Base-by-base conservation (phyloP, 257 asterid genomes). In the Nicotiana obtusifolia region DNA sequence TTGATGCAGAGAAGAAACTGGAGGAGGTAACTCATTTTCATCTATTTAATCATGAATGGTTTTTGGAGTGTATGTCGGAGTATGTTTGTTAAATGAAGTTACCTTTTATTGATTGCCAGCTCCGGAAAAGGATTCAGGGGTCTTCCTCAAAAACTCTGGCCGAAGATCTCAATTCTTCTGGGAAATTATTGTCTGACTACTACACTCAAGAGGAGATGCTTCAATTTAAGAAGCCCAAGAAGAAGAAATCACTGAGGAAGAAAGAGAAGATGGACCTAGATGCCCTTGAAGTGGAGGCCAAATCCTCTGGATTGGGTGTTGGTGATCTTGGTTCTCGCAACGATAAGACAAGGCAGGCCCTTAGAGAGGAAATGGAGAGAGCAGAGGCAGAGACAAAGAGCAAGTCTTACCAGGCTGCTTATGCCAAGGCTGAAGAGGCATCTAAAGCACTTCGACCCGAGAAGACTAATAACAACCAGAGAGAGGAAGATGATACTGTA, bases 251-350 rank as follows among this genome's bases (percentile, higher is more conserved):
- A 44, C 83, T 94, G 84, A 90, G 98, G 89, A 96, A 93, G 88
- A 94, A 89, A 88, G 98, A 94, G 67, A 96, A 96, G 90, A 87
- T 94, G 88, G 97, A 93, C 82, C 19, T 94, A 62, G 89, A 90
- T 85, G 92, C 95, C 84, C 97, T 94, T 76, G 99, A 94, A 90
- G 97, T 95, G 62, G 99, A 96, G 91, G 98, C 99, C 82, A 84
- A 75, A 81, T 89, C 98, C 84, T 84, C 94, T 85, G 99, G 99
- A 84, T 88, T 96, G 86, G 99, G 99, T 76, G 64, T 81, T 83
- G 94, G 80, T 78, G 98, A 96, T 90, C 98, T 93, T 81, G 98
- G 98, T 80, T 88, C 99, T 76, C 91, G 98, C 77, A 90, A 86
- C 7, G 91, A 89, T 82, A 91, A 90, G 85, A 89, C 86, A 84